Conservation (phyloP, 345 rosid species). For the Litchi chinensis region DNA sequence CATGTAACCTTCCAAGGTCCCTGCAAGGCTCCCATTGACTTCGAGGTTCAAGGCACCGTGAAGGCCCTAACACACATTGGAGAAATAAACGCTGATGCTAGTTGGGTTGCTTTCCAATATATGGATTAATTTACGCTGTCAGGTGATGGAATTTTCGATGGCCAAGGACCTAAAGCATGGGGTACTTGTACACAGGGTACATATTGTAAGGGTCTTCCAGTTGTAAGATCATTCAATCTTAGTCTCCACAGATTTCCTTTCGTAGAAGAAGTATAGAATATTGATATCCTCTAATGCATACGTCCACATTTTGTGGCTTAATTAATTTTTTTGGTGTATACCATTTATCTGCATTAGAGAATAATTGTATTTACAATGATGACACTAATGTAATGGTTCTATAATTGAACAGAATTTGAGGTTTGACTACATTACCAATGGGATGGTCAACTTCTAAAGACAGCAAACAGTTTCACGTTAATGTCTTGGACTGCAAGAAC, state of each 20-base stretch:
- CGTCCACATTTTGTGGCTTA: no score
- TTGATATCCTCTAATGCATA: no score
- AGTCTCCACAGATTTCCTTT: background rate
- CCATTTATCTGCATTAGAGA: no score
- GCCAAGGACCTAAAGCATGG: slow-evolving; percentile 56
- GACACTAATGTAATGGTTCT: no score
- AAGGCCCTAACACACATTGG: slow-evolving; percentile 30
- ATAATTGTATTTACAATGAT: no score
- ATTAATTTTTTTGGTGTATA: no score
- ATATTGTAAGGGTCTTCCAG: slow-evolving; percentile 41
- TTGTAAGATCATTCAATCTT: slow-evolving; percentile 34
- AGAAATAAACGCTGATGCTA: slow-evolving; percentile 31
- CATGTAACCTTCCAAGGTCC: slow-evolving; percentile 44
- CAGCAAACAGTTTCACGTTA: no score
- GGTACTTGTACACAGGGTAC: background rate
- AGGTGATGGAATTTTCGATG: slow-evolving; percentile 68
- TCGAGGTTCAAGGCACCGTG: slow-evolving; percentile 43
- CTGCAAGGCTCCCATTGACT: slow-evolving; percentile 41
- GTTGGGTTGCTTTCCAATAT: slow-evolving; percentile 50
- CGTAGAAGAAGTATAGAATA: no score
- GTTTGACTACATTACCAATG: no score
- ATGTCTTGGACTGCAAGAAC: no score
- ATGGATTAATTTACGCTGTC: slow-evolving; percentile 39
- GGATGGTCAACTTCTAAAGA: no score
- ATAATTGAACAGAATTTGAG: no score